phyloP scores from a whole-genome alignment of 768 basidiomycete genomes.

The Boletus barrowsii region DNA sequence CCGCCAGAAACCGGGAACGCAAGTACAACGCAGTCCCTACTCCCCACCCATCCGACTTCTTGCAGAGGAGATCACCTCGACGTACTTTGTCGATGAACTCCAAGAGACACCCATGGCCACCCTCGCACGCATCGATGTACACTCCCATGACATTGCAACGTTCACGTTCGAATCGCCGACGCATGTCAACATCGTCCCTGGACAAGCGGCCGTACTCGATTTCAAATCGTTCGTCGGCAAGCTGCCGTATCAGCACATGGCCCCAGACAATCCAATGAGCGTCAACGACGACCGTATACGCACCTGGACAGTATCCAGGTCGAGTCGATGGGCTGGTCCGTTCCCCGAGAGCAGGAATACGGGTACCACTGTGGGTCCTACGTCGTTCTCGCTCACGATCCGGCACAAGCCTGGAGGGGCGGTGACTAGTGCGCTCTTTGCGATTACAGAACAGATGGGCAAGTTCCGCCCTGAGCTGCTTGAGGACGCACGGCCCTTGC shows the following conservation, averaged over 20 bases:
- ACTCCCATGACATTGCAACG: constrained; percentile 48
- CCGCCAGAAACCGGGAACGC: constrained; percentile 40
- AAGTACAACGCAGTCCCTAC: constrained; percentile 44
- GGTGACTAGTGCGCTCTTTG: constrained; percentile 54
- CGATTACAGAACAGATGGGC: constrained; percentile 41
- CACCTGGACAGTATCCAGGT: constrained; percentile 58
- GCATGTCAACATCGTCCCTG: constrained; percentile 37
- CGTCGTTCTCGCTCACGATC: constrained; percentile 48
- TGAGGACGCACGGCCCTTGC: constrained; percentile 37
- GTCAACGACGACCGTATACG: constrained; percentile 65
- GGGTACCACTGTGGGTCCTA: not conserved
- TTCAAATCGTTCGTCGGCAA: constrained; percentile 50
- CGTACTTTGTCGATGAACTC: constrained; percentile 28
- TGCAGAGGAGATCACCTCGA: constrained; percentile 42
- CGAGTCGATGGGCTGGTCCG: constrained; percentile 15
- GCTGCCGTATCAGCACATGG: constrained; percentile 53
- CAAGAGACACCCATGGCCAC: constrained; percentile 17
- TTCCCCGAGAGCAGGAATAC: not conserved
- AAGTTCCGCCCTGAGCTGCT: constrained; percentile 41
- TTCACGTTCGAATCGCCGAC: constrained; percentile 47
- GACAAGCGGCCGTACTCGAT: constrained; percentile 57
- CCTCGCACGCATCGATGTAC: constrained; percentile 41
- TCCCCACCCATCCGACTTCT: constrained; percentile 58
- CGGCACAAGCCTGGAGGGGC: constrained; percentile 52
- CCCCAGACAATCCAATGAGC: constrained; percentile 42